Evolutionary conservation across 805 yeast species (phyloP).

Genomic region (Scheffersomyces spartinae): DNA sequence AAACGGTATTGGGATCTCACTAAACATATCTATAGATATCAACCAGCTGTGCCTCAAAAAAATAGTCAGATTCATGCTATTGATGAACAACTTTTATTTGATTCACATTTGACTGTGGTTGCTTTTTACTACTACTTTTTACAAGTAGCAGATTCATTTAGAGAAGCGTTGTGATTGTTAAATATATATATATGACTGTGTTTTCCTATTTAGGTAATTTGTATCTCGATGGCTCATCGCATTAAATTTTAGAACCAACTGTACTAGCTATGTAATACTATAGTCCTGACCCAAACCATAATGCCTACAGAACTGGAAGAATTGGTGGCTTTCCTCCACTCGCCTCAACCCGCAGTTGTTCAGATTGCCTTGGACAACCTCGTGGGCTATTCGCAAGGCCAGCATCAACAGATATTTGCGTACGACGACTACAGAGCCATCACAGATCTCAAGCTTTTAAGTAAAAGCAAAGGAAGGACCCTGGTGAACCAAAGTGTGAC

Average conservation of each 20-base stretch:
- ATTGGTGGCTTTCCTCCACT: conserved; percentile 69
- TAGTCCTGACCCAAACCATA: conserved; percentile 2
- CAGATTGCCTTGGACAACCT: conserved; percentile 78
- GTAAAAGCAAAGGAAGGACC: conserved; percentile 41
- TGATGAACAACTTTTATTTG: conserved; percentile 12
- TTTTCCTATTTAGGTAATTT: no score
- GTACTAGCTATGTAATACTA: no score
- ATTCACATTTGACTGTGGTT: not conserved
- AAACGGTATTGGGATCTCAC: conserved; percentile 30
- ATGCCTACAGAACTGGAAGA: conserved; percentile 39
- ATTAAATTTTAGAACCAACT: no score
- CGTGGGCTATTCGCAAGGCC: conserved; percentile 70
- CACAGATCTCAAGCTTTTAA: conserved; percentile 53
- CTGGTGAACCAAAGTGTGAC: conserved; percentile 61
- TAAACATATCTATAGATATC: conserved; percentile 23
- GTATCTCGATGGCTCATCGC: no score
- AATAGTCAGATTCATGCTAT: conserved; percentile 21
- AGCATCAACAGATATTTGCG: conserved; percentile 53
- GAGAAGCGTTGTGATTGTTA: no score
- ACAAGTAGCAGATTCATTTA: no score
- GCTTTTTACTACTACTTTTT: conserved; percentile 1
- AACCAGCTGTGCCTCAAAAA: conserved; percentile 12
- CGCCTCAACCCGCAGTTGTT: conserved; percentile 67
- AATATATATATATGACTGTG: no score
- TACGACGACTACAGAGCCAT: conserved; percentile 62